Evolutionary conservation across 441 rosid species (phyloP).

Genomic region (Flueggea neowawraea): DNA sequence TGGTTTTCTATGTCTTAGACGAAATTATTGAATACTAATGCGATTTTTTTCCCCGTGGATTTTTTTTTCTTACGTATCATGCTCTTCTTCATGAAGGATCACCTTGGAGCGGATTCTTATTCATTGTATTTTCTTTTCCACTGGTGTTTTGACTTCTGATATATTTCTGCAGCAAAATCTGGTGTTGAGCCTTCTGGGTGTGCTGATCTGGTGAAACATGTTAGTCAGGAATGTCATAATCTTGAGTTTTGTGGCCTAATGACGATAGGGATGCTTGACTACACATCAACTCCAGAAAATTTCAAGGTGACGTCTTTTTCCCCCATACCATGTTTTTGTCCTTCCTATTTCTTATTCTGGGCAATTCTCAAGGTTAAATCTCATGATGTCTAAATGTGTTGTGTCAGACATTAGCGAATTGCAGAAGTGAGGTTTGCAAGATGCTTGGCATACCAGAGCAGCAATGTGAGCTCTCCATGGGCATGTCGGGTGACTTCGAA

Average conservation of each 20-base stretch:
- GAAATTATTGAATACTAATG: too few relatives aligned
- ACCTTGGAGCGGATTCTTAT: neutral
- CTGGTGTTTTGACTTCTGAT: constrained; percentile 9
- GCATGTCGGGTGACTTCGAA: constrained; percentile 96
- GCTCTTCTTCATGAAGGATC: too few relatives aligned
- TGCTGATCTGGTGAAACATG: constrained; percentile 74
- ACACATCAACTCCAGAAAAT: constrained; percentile 94
- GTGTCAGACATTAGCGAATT: constrained; percentile 70
- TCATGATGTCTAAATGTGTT: constrained; percentile 2
- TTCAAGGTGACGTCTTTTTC: constrained; percentile 55
- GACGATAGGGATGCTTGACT: constrained; percentile 98
- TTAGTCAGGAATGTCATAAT: constrained; percentile 59
- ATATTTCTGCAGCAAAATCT: constrained; percentile 63
- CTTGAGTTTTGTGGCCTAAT: constrained; percentile 86
- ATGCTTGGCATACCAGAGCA: constrained; percentile 79
- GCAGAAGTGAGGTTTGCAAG: constrained; percentile 89
- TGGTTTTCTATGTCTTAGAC: too few relatives aligned
- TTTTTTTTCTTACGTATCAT: too few relatives aligned
- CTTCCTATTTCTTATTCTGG: neutral
- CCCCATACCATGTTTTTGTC: neutral
- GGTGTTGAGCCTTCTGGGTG: constrained; percentile 91
- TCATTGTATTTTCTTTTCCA: neutral
- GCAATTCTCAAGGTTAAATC: neutral
- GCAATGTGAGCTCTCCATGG: constrained; percentile 95
- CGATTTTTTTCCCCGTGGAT: too few relatives aligned